These are phyloP conservation scores for Pleomassaria siparia DNA, from an alignment of 2,329 filamentous ascomycete species.

Conservation along the genomic window DNA sequence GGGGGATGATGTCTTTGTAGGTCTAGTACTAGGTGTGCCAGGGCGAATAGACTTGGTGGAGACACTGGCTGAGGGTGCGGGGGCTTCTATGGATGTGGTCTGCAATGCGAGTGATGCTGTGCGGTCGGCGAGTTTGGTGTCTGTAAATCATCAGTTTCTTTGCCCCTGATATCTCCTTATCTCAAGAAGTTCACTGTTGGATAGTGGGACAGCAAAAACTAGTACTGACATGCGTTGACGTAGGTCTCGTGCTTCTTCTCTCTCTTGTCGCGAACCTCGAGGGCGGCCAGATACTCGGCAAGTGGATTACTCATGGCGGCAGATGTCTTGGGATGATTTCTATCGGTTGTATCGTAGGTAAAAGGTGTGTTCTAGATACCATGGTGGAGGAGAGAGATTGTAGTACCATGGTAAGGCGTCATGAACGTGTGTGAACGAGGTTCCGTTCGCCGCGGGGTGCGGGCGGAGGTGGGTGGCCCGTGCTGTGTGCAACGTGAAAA, in stretches of 20 bases:
- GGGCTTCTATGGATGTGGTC: conserved; percentile 22
- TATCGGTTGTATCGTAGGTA: conserved; percentile 6
- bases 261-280: conserved; percentile 70
- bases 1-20: conserved; percentile 22
- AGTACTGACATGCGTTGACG: conserved; percentile 72
- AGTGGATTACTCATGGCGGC: conserved; percentile 69
- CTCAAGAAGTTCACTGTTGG: background rate
- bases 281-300: conserved; percentile 75
- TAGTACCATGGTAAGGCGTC: conserved; percentile 2
- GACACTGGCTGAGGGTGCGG: conserved; percentile 17
- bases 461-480: conserved; percentile 17
- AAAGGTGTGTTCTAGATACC: conserved; percentile 11
- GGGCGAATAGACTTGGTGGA: conserved; percentile 24
- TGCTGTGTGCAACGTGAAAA: conserved; percentile 16
- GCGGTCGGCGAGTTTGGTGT: conserved; percentile 52
- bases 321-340: conserved; percentile 6
- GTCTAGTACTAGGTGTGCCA: conserved; percentile 9
- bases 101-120: conserved; percentile 35
- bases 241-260: conserved; percentile 67
- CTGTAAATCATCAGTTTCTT: conserved; percentile 26
- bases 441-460: background rate
- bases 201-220: conserved; percentile 7
- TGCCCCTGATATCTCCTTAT: background rate
- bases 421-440: background rate
- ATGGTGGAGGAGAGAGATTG: conserved; percentile 13